phyloP scores from a whole-genome alignment of 768 basidiomycete species.

The Dioszegia hungarica region DNA sequence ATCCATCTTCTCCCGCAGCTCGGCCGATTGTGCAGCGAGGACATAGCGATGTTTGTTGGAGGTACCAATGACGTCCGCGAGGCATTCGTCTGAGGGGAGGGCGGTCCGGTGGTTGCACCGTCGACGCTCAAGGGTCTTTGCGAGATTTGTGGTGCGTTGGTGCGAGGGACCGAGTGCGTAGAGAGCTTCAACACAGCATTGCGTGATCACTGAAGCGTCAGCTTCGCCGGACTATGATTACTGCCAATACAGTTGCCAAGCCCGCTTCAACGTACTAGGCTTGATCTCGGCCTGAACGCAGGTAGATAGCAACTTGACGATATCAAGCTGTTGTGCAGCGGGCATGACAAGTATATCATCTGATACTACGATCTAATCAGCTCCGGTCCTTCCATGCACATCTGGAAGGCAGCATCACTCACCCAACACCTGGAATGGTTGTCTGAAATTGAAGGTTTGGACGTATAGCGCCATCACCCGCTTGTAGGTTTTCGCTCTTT shows the following conservation, averaged over 20 bases:
- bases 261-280: constrained; percentile 70
- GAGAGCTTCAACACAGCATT: constrained; percentile 91
- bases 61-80: constrained; percentile 61
- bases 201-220: constrained; percentile 81
- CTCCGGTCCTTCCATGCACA: background rate
- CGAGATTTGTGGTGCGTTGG: constrained; percentile 77
- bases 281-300: constrained; percentile 85
- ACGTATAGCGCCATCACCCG: constrained; percentile 89
- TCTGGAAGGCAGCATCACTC: constrained; percentile 25
- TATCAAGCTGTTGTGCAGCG: constrained; percentile 65
- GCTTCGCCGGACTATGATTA: no score
- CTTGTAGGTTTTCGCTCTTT: constrained; percentile 87
- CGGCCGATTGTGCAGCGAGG: constrained; percentile 73
- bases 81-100: constrained; percentile 76
- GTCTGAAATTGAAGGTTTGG: constrained; percentile 79
- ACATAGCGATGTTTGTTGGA: constrained; percentile 91
- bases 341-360: constrained; percentile 45
- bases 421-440: constrained; percentile 92
- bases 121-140: constrained; percentile 85
- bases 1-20: constrained; percentile 66
- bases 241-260: no score
- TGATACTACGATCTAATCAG: constrained; percentile 4
- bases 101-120: constrained; percentile 91
- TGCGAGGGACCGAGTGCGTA: constrained; percentile 73
- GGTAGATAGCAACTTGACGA: constrained; percentile 66